Evolutionary conservation across 768 basidiomycete species (phyloP).

Genomic region (Nidularia pulvinata): DNA sequence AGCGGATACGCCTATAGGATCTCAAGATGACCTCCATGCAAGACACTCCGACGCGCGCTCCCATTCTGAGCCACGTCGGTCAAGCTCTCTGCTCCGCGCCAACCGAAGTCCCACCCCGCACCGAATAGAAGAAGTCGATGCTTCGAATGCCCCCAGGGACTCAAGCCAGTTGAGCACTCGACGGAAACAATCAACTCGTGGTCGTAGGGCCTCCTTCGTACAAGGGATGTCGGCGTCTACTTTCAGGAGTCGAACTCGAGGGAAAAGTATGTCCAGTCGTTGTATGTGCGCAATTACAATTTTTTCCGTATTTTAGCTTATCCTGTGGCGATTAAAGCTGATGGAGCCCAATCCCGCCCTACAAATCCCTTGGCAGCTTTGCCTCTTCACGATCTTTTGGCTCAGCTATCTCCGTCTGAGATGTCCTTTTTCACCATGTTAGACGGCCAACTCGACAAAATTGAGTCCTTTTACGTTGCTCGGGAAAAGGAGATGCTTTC

Average conservation of each 20-base stretch:
- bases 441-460: conserved; percentile 80
- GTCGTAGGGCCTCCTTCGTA: conserved; percentile 1
- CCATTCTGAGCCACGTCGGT: background rate
- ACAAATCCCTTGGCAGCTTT: conserved; percentile 21
- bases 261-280: conserved; percentile 4
- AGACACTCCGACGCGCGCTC: background rate
- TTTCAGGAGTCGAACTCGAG: background rate
- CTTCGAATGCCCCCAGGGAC: background rate
- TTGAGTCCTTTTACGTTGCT: conserved; percentile 80
- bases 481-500: conserved; percentile 63
- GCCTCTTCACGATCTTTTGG: conserved; percentile 47
- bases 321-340: background rate
- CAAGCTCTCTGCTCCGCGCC: no score
- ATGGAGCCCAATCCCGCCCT: conserved; percentile 1
- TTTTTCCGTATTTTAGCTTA: background rate
- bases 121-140: no score
- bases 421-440: conserved; percentile 74
- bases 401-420: conserved; percentile 59
- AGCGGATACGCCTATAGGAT: conserved; percentile 11
- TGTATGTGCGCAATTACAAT: background rate
- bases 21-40: conserved; percentile 1
- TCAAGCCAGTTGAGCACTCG: background rate
- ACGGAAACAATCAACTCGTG: background rate
- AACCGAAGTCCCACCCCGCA: no score
- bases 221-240: background rate